Evolutionary conservation across 2,329 filamentous ascomycete genomes (phyloP).

Genomic region (Arthrobotrys pseudoclavata): DNA sequence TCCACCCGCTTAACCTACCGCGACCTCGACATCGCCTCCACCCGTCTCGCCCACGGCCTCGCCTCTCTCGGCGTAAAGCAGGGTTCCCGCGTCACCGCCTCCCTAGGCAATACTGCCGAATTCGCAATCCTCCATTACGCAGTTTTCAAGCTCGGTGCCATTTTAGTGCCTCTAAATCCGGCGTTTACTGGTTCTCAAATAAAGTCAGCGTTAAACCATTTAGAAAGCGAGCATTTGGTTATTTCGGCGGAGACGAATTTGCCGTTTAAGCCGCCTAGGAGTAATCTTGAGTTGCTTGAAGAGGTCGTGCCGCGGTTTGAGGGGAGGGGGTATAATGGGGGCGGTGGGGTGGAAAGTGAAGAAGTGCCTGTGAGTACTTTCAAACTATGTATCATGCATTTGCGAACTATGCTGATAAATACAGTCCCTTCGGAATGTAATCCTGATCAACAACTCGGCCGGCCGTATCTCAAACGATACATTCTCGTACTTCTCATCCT

Average conservation of each 20-base stretch:
- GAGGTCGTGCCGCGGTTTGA: conserved; percentile 68
- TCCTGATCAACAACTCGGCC: conserved; percentile 82
- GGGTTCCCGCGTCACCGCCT: conserved; percentile 87
- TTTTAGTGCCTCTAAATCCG: conserved; percentile 93
- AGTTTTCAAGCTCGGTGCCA: conserved; percentile 91
- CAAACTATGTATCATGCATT: conserved; percentile 67
- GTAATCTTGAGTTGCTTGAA: conserved; percentile 45
- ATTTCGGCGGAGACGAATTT: conserved; percentile 90
- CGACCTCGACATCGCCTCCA: conserved; percentile 80
- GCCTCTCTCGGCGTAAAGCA: conserved; percentile 79
- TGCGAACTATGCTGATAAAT: conserved; percentile 5
- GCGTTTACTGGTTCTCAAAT: conserved; percentile 87
- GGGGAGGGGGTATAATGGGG: conserved; percentile 36
- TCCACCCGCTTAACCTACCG: conserved; percentile 78
- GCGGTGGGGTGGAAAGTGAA: conserved; percentile 43
- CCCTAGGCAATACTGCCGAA: conserved; percentile 85
- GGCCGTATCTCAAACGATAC: conserved; percentile 69
- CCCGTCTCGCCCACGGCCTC: conserved; percentile 79
- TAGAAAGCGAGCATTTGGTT: conserved; percentile 80
- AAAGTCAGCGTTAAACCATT: conserved; percentile 80
- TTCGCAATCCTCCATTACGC: conserved; percentile 86
- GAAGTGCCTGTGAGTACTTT: conserved; percentile 35
- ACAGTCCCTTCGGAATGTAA: conserved; percentile 77
- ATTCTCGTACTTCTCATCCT: conserved; percentile 68
- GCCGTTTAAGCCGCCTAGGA: conserved; percentile 74